These are phyloP conservation scores for Camellia granthamiana DNA, from an alignment of 148 eudicot species.

Conservation along the genomic window DNA sequence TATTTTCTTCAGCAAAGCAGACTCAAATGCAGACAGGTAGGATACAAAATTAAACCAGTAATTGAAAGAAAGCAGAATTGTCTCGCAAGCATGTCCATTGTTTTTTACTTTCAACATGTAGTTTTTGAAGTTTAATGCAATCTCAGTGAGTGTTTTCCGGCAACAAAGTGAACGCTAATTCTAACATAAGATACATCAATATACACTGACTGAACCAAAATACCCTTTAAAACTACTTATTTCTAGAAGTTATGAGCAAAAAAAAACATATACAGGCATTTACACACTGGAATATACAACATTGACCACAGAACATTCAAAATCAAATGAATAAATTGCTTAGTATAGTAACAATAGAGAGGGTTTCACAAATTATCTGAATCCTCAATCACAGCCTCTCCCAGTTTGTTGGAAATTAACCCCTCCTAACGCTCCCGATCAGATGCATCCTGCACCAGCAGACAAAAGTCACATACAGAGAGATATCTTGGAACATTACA, in stretches of 20 bases:
- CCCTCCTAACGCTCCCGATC: background rate
- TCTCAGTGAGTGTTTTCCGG: too few species aligned
- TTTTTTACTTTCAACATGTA: conserved; percentile 2
- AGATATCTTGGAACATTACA: background rate
- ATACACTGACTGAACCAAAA: background rate
- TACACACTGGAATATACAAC: conserved; percentile 11
- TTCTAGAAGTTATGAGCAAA: background rate
- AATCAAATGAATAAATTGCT: background rate
- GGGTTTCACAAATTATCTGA: background rate
- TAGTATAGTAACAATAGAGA: background rate
- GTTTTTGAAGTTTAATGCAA: too few species aligned
- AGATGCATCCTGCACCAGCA: conserved; percentile 11
- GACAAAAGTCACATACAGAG: conserved; percentile 1
- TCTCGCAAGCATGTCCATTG: background rate
- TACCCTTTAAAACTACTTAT: background rate
- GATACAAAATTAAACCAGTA: background rate
- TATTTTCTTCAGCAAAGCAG: too few species aligned
- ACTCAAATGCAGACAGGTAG: too few species aligned
- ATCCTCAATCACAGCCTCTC: background rate
- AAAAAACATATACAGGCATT: background rate
- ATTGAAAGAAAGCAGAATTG: background rate
- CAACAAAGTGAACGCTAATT: background rate
- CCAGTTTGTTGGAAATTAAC: background rate
- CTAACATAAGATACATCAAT: background rate
- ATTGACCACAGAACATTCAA: background rate